A percentile compares a stretch with the other conserved stretches of the same genome.
Evolutionary conservation across 768 basidiomycete genomes (phyloP).

Genomic region (Holtermanniella nyarrowii): DNA sequence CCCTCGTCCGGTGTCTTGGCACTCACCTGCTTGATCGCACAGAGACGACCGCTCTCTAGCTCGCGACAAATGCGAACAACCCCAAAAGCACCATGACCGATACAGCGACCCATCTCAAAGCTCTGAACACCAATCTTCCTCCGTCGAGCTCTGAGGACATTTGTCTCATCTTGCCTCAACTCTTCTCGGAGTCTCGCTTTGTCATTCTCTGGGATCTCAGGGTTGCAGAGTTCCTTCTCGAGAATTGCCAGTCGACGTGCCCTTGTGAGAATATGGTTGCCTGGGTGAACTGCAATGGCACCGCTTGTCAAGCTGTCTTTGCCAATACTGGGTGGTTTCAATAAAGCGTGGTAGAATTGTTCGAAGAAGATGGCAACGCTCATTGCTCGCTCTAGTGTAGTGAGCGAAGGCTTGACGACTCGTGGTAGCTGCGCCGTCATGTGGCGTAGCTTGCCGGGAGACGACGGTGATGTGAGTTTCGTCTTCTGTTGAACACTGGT

Average conservation of each 20-base stretch:
- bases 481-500: background rate
- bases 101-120: constrained; percentile 82
- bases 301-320: background rate
- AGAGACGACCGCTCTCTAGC: constrained; percentile 64
- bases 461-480: background rate
- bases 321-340: constrained; percentile 41
- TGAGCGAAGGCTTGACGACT: constrained; percentile 67
- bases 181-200: constrained; percentile 61
- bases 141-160: constrained; percentile 74
- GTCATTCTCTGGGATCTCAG: constrained; percentile 55
- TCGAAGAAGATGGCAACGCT: constrained; percentile 81
- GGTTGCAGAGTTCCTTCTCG: constrained; percentile 63
- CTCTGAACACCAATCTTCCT: constrained; percentile 71
- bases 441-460: background rate
- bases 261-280: constrained; percentile 69
- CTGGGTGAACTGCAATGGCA: constrained; percentile 60
- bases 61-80: constrained; percentile 89
- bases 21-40: constrained; percentile 90
- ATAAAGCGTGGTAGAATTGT: constrained; percentile 39
- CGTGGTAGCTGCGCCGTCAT: constrained; percentile 19
- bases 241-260: constrained; percentile 76
- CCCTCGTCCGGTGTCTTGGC: constrained; percentile 19
- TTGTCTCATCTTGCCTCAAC: constrained; percentile 80
- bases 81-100: constrained; percentile 94
- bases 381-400: constrained; percentile 86